Conservation (phyloP, 441 rosid genomes). For the Gossypium davidsonii region DNA sequence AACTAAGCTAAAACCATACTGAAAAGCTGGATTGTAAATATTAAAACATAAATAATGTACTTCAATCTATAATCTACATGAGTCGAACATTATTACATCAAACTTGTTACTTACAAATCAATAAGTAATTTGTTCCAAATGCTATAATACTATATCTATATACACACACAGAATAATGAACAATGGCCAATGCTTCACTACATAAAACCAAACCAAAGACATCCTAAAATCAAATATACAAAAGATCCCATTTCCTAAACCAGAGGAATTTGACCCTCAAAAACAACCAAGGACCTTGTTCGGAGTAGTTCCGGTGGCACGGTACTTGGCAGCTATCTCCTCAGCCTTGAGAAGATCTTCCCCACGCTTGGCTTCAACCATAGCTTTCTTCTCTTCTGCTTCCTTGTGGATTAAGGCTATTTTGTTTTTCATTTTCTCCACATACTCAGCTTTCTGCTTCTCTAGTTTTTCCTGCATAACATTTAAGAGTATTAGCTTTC, state of each 20-base stretch:
- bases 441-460: slow-evolving; percentile 67
- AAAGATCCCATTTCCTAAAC: not conserved
- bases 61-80: not conserved
- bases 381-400: slow-evolving; percentile 82
- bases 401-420: slow-evolving; percentile 60
- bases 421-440: slow-evolving; percentile 76
- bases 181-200: slow-evolving; percentile 13
- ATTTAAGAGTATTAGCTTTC: not conserved
- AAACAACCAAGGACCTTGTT: slow-evolving; percentile 65
- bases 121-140: slow-evolving; percentile 9
- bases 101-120: slow-evolving; percentile 21
- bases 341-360: slow-evolving; percentile 81
- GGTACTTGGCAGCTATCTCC: slow-evolving; percentile 73
- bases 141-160: not conserved
- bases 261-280: slow-evolving; percentile 18
- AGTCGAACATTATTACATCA: not conserved
- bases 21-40: not conserved
- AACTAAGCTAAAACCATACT: not conserved
- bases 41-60: not conserved
- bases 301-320: slow-evolving; percentile 65
- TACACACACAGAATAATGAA: slow-evolving; percentile 18
- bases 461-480: slow-evolving; percentile 58
- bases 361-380: slow-evolving; percentile 64
- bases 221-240: slow-evolving; percentile 15
- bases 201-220: slow-evolving; percentile 20